These are phyloP conservation scores for Lantana camara DNA, from an alignment of 257 asterid species.

Conservation along the genomic window DNA sequence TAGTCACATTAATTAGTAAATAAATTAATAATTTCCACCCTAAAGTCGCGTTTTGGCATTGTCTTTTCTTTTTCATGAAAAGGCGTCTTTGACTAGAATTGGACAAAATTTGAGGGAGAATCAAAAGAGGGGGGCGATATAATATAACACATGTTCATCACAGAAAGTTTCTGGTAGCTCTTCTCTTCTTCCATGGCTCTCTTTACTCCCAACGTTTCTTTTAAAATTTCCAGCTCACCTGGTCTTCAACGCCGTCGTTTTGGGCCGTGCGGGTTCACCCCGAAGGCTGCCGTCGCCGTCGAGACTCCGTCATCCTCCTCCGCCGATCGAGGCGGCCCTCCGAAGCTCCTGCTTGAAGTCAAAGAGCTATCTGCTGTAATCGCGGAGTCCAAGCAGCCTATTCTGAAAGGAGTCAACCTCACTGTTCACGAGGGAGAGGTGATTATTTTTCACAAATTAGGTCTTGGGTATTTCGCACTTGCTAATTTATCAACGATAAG, in stretches of 20 bases:
- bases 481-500: not conserved
- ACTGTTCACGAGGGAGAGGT: slow-evolving; percentile 93
- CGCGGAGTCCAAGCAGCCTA: slow-evolving; percentile 66
- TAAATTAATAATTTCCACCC: not conserved
- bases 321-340: slow-evolving; percentile 39
- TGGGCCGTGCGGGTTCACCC: slow-evolving; percentile 26
- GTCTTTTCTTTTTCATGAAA: not conserved
- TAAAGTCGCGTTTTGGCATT: not conserved
- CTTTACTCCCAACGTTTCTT: slow-evolving; percentile 44
- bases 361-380: slow-evolving; percentile 78
- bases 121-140: not conserved
- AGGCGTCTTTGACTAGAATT: slow-evolving; percentile 11
- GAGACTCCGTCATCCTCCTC: slow-evolving; percentile 60
- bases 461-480: not conserved
- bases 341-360: slow-evolving; percentile 76
- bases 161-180: not conserved
- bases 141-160: not conserved
- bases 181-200: slow-evolving; percentile 64
- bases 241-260: slow-evolving; percentile 40
- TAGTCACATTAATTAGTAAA: slow-evolving; percentile 3
- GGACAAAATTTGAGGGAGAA: slow-evolving; percentile 1
- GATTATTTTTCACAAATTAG: slow-evolving; percentile 6
- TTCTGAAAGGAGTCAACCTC: slow-evolving; percentile 92
- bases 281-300: slow-evolving; percentile 56
- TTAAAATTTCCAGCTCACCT: slow-evolving; percentile 36